Conservation (phyloP, 345 rosid species). For the Rhodomyrtus tomentosa region DNA sequence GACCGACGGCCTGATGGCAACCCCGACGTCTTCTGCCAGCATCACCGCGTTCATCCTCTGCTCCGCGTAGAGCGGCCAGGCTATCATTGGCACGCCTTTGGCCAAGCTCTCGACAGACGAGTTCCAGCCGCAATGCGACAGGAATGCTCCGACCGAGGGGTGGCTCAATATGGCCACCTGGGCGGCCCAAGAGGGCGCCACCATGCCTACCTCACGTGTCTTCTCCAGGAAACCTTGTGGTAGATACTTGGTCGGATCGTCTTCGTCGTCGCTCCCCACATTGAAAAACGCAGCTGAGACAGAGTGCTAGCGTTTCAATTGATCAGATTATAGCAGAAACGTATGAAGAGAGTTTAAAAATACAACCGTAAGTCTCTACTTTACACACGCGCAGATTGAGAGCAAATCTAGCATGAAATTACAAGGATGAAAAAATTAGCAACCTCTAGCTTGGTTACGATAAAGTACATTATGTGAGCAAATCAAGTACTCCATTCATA, state of each 20-base stretch:
- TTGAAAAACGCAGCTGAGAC: constrained; percentile 6
- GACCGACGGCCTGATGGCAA: constrained; percentile 11
- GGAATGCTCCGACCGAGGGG: constrained; percentile 22
- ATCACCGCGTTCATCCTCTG: constrained; percentile 28
- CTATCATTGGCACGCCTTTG: constrained; percentile 32
- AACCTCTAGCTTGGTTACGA: not conserved
- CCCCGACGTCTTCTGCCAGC: constrained; percentile 24
- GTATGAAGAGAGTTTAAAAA: not conserved
- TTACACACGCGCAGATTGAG: not conserved
- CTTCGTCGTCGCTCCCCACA: constrained; percentile 6
- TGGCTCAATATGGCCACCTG: constrained; percentile 26
- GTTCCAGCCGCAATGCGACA: constrained; percentile 51
- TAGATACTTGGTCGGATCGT: constrained; percentile 13
- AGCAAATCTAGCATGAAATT: not conserved
- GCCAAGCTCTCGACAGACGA: constrained; percentile 25
- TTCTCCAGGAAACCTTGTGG: constrained; percentile 27
- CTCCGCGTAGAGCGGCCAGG: constrained; percentile 44
- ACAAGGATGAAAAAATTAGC: not conserved
- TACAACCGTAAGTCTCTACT: not conserved
- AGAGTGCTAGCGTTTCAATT: not conserved
- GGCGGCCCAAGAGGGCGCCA: constrained; percentile 26
- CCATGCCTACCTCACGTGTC: constrained; percentile 11
- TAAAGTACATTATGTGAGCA: not conserved
- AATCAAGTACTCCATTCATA: too few relatives aligned
- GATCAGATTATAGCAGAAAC: not conserved